Percentiles rank a stretch among this genome's conserved stretches.
These are phyloP conservation scores for Cucumis hystrix DNA, from an alignment of 306 rosid genomes.

Conservation along the genomic window DNA sequence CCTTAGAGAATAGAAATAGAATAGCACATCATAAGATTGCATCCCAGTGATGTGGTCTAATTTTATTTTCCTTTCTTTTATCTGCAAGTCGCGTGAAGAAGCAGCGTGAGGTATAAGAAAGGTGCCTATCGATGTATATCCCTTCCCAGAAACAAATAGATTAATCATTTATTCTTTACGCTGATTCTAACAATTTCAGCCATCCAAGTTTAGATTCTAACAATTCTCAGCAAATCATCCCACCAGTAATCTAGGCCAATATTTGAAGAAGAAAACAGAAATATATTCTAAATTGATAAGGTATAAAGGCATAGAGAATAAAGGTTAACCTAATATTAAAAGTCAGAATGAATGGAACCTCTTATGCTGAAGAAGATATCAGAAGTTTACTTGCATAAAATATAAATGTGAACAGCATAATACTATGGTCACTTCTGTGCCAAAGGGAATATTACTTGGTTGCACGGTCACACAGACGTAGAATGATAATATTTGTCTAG, in stretches of 20 bases:
- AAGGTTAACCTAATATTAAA: constrained; percentile 1
- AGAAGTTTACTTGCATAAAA: not conserved
- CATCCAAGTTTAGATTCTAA: not conserved
- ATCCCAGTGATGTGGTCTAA: not conserved
- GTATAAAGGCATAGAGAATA: constrained; percentile 7
- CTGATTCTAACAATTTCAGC: not conserved
- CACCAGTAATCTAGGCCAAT: not conserved
- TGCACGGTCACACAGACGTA: constrained; percentile 16
- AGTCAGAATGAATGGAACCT: not conserved
- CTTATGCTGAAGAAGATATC: not conserved
- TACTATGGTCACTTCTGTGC: constrained; percentile 8
- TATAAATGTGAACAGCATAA: not conserved
- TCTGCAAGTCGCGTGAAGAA: not conserved
- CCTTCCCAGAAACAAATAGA: not conserved
- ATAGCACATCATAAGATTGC: not conserved
- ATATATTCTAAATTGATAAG: constrained; percentile 4
- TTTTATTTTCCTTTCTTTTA: not conserved
- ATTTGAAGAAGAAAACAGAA: not conserved
- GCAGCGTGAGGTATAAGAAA: not conserved
- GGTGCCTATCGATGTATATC: not conserved
- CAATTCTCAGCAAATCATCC: not conserved
- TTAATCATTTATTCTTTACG: not conserved
- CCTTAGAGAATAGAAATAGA: not conserved
- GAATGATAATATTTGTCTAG: constrained; percentile 1
- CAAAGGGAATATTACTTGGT: constrained; percentile 3